A percentile compares a stretch with the other conserved stretches of the same genome.
Evolutionary conservation across 1,284 basidiomycete genomes (phyloP).

Genomic region (Trichosporon sp.): DNA sequence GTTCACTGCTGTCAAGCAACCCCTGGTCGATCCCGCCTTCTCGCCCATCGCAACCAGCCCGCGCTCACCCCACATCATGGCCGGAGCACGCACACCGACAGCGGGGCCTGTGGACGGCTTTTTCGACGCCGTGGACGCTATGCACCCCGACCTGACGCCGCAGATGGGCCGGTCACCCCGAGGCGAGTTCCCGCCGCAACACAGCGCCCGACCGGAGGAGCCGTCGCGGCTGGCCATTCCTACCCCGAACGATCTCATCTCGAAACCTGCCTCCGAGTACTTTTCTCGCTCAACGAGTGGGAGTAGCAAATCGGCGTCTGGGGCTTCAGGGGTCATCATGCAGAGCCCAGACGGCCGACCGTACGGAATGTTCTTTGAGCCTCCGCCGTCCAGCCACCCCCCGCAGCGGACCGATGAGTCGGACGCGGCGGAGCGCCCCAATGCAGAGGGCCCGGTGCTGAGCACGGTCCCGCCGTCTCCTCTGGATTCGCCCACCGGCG

Average conservation of each 20-base stretch:
- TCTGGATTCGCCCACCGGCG: conserved; percentile 12
- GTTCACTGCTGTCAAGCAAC: conserved; percentile 77
- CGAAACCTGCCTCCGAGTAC: conserved; percentile 77
- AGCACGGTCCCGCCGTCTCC: neutral
- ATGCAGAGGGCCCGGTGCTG: neutral
- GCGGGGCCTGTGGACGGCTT: conserved; percentile 27
- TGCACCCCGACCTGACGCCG: conserved; percentile 1
- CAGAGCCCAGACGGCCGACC: conserved; percentile 89
- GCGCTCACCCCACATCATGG: conserved; percentile 57
- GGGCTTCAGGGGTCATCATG: conserved; percentile 81
- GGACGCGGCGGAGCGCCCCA: neutral
- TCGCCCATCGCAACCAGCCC: conserved; percentile 88
- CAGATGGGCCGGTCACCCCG: conserved; percentile 36
- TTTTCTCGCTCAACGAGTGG: conserved; percentile 68
- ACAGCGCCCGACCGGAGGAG: conserved; percentile 17
- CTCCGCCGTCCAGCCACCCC: conserved; percentile 48
- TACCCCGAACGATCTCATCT: conserved; percentile 59
- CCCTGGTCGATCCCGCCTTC: conserved; percentile 81
- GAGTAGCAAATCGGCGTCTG: conserved; percentile 63
- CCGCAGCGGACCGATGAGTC: neutral
- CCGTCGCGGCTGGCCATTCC: conserved; percentile 37
- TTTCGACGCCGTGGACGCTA: conserved; percentile 33
- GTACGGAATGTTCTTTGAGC: conserved; percentile 92
- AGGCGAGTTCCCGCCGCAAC: conserved; percentile 29
- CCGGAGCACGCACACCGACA: conserved; percentile 28